Percentiles rank a stretch among this genome's conserved stretches.
phyloP scores from a whole-genome alignment of 345 rosid species.

The Acer negundo region DNA sequence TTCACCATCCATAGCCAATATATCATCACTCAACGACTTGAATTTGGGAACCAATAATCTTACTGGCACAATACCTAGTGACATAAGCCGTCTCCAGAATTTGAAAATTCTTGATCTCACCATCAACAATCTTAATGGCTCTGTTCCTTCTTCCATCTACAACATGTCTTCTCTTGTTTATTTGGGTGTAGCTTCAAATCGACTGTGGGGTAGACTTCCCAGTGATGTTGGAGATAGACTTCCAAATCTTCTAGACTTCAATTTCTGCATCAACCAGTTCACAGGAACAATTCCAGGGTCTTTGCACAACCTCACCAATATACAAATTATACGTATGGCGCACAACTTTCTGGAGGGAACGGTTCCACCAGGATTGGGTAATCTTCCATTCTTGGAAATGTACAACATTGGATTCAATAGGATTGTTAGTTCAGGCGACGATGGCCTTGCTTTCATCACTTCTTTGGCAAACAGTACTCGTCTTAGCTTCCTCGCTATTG shows the following conservation, averaged over 20 bases:
- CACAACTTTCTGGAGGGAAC: constrained; percentile 27
- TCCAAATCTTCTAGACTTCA: constrained; percentile 31
- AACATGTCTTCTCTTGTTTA: constrained; percentile 31
- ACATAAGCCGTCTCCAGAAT: constrained; percentile 19
- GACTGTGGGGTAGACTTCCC: constrained; percentile 25
- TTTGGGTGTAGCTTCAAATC: constrained; percentile 29
- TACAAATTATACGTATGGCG: constrained; percentile 19
- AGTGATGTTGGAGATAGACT: constrained; percentile 26
- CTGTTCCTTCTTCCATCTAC: constrained; percentile 26
- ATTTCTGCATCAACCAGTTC: constrained; percentile 30
- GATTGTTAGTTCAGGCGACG: constrained; percentile 23
- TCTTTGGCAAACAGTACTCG: constrained; percentile 32
- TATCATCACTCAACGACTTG: constrained; percentile 40
- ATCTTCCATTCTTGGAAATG: constrained; percentile 23
- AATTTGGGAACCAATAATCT: constrained; percentile 47
- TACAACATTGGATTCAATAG: constrained; percentile 24
- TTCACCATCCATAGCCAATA: constrained; percentile 41
- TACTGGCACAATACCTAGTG: constrained; percentile 34
- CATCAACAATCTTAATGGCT: constrained; percentile 24
- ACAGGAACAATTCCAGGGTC: constrained; percentile 27
- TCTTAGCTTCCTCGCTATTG: constrained; percentile 27
- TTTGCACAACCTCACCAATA: constrained; percentile 33
- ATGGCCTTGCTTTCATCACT: constrained; percentile 30
- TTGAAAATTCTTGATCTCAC: constrained; percentile 28
- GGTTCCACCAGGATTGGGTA: constrained; percentile 31